Percentiles rank a stretch among this genome's conserved stretches.
phyloP scores from a whole-genome alignment of 2,329 filamentous ascomycete species.

The Aulographum hederae region DNA sequence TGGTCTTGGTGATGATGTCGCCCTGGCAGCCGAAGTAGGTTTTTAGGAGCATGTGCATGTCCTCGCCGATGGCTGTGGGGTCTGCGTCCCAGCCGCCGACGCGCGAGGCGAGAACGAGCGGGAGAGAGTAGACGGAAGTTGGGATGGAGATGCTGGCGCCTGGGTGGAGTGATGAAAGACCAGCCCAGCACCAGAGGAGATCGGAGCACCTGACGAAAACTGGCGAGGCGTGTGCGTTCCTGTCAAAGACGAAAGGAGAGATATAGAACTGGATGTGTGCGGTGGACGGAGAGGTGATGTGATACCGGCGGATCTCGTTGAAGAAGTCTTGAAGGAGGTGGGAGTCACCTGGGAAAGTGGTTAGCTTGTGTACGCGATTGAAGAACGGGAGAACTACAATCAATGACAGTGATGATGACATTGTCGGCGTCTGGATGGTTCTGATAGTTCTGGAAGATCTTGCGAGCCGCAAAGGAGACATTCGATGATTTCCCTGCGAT shows the following conservation, averaged over 20 bases:
- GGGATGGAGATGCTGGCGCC: slow-evolving; percentile 48
- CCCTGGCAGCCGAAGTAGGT: slow-evolving; percentile 60
- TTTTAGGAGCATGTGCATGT: slow-evolving; percentile 63
- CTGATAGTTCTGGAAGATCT: slow-evolving; percentile 43
- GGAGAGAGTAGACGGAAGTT: slow-evolving; percentile 56
- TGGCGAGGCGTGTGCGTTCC: slow-evolving; percentile 50
- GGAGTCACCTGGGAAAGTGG: slow-evolving; percentile 38
- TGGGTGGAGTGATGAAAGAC: slow-evolving; percentile 48
- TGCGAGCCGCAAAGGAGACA: slow-evolving; percentile 50
- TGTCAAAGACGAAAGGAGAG: slow-evolving; percentile 55
- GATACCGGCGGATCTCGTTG: slow-evolving; percentile 42
- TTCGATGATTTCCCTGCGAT: slow-evolving; percentile 61
- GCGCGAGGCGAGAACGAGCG: slow-evolving; percentile 45
- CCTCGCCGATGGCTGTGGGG: slow-evolving; percentile 55
- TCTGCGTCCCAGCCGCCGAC: slow-evolving; percentile 58
- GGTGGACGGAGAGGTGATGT: slow-evolving; percentile 39
- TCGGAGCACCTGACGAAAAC: slow-evolving; percentile 53
- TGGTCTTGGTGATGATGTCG: slow-evolving; percentile 43
- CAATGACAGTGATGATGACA: slow-evolving; percentile 53
- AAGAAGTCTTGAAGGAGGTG: slow-evolving; percentile 54
- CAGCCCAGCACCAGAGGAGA: slow-evolving; percentile 52
- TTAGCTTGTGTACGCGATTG: slow-evolving; percentile 5
- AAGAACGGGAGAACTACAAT: too few species aligned
- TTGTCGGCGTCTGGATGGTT: slow-evolving; percentile 31
- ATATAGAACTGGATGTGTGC: slow-evolving; percentile 45